These are phyloP conservation scores for Phallus indusiatus DNA, from an alignment of 768 basidiomycete genomes.

Conservation along the genomic window DNA sequence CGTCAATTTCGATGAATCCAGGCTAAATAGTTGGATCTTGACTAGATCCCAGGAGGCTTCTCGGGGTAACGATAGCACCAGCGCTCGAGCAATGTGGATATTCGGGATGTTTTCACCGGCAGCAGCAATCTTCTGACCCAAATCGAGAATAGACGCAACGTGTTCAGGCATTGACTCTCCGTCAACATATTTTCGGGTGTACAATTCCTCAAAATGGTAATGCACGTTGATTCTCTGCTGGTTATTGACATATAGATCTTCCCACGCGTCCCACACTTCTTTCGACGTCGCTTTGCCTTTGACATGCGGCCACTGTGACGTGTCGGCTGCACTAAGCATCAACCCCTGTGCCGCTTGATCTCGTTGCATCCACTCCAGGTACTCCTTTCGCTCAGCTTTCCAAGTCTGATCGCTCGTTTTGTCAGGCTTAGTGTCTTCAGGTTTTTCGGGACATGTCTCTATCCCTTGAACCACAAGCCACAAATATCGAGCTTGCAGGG, in stretches of 20 bases:
- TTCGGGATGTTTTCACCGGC: background rate
- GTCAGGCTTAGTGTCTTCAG: background rate
- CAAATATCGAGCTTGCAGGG: slow-evolving; percentile 8
- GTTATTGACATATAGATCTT: slow-evolving; percentile 6
- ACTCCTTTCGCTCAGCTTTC: slow-evolving; percentile 6
- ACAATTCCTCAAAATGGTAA: slow-evolving; percentile 11
- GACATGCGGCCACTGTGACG: slow-evolving; percentile 8
- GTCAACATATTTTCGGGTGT: slow-evolving; percentile 11
- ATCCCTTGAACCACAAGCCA: slow-evolving; percentile 4
- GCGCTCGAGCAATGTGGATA: background rate
- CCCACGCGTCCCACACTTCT: slow-evolving; percentile 3
- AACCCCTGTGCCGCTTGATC: slow-evolving; percentile 10
- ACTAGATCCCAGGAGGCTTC: slow-evolving; percentile 3
- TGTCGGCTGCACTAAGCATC: slow-evolving; percentile 8
- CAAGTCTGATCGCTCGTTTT: background rate
- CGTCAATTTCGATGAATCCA: background rate
- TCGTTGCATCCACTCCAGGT: slow-evolving; percentile 3
- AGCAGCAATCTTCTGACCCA: slow-evolving; percentile 9
- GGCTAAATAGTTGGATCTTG: background rate
- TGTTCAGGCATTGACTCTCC: background rate
- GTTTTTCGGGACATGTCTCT: slow-evolving; percentile 2
- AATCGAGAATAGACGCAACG: slow-evolving; percentile 12
- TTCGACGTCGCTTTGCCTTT: background rate
- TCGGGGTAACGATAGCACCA: slow-evolving; percentile 9
- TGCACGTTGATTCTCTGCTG: slow-evolving; percentile 13